phyloP scores from a whole-genome alignment of 129 eudicot species.

The Artemisia annua region DNA sequence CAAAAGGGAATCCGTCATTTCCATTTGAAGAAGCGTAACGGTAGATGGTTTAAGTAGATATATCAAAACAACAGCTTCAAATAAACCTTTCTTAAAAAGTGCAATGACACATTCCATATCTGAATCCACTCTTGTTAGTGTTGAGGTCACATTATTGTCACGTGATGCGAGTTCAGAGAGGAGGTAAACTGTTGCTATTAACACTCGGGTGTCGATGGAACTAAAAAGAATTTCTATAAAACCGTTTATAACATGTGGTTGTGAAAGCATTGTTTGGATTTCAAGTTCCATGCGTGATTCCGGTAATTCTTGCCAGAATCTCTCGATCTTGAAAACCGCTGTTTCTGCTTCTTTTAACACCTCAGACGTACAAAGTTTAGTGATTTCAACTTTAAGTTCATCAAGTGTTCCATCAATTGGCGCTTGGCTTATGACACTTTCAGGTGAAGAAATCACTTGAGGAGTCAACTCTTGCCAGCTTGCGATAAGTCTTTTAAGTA shows the following conservation, averaged over 20 bases:
- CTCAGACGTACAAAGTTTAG: slow-evolving; percentile 71
- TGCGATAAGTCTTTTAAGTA: slow-evolving; percentile 74
- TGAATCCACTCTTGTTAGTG: slow-evolving; percentile 68
- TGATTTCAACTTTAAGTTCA: slow-evolving; percentile 47
- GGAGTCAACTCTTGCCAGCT: slow-evolving; percentile 65
- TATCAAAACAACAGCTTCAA: slow-evolving; percentile 69
- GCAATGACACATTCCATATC: slow-evolving; percentile 72
- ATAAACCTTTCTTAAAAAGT: slow-evolving; percentile 67
- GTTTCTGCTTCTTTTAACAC: slow-evolving; percentile 56
- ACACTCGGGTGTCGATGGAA: slow-evolving; percentile 56
- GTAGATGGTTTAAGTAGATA: slow-evolving; percentile 49
- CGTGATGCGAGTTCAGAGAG: slow-evolving; percentile 72
- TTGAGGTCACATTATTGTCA: slow-evolving; percentile 52
- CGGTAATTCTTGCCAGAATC: slow-evolving; percentile 51
- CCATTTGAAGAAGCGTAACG: slow-evolving; percentile 51
- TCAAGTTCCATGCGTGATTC: slow-evolving; percentile 36
- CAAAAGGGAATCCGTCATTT: slow-evolving; percentile 46
- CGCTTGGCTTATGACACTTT: slow-evolving; percentile 54
- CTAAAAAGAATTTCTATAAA: slow-evolving; percentile 75
- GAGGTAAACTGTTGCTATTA: slow-evolving; percentile 57
- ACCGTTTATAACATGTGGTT: slow-evolving; percentile 72
- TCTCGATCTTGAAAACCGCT: slow-evolving; percentile 59
- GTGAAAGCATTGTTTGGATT: slow-evolving; percentile 61
- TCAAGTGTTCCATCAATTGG: slow-evolving; percentile 45
- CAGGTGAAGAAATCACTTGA: slow-evolving; percentile 46